Conservation (phyloP, 495 filamentous ascomycete genomes). For the Neurospora cerealis region DNA sequence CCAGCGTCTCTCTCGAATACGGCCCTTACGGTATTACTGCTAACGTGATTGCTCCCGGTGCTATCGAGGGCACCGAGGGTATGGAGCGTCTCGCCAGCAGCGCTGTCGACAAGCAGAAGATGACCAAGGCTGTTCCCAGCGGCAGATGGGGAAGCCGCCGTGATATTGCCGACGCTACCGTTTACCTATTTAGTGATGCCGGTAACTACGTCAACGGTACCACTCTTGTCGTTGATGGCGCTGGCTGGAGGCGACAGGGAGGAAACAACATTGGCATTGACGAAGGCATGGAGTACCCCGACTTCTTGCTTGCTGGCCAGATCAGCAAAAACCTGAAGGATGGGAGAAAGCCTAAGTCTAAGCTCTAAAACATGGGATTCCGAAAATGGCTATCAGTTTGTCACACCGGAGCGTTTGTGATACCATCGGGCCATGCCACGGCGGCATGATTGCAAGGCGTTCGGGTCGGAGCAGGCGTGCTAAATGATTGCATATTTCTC, state of each 20-base stretch:
- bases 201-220: slow-evolving; percentile 78
- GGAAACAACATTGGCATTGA: slow-evolving; percentile 35
- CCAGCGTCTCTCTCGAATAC: slow-evolving; percentile 69
- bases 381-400: not conserved
- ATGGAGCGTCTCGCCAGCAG: slow-evolving; percentile 42
- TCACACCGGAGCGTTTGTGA: not conserved
- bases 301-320: slow-evolving; percentile 31
- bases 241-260: slow-evolving; percentile 51
- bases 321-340: slow-evolving; percentile 32
- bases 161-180: slow-evolving; percentile 88
- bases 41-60: slow-evolving; percentile 78
- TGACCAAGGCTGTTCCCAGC: slow-evolving; percentile 42
- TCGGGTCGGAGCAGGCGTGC: not conserved
- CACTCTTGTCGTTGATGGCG: slow-evolving; percentile 71
- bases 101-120: slow-evolving; percentile 16
- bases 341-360: slow-evolving; percentile 28
- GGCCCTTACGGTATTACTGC: slow-evolving; percentile 81
- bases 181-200: slow-evolving; percentile 74
- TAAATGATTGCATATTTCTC: not conserved
- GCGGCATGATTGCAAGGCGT: not conserved
- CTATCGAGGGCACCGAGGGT: slow-evolving; percentile 58
- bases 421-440: not conserved
- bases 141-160: slow-evolving; percentile 69
- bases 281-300: slow-evolving; percentile 33
- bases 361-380: slow-evolving; percentile 20